These are phyloP conservation scores for Cyamopsis tetragonoloba DNA, from an alignment of 306 rosid species.

Conservation along the genomic window DNA sequence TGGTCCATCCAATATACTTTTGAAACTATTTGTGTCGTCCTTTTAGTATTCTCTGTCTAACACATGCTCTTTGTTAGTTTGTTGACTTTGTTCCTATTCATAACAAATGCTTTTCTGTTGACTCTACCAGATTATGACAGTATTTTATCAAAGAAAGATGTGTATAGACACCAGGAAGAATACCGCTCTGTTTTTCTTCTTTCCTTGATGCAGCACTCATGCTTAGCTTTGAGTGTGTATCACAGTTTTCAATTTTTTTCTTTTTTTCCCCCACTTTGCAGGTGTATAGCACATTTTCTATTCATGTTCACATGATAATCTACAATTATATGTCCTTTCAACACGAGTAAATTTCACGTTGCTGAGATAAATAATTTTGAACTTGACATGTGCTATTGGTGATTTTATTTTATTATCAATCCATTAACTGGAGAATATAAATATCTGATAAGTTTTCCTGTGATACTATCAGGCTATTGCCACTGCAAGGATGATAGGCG, in stretches of 20 bases:
- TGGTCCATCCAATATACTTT: neutral
- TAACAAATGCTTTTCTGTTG: neutral
- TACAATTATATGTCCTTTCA: neutral
- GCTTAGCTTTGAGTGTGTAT: neutral
- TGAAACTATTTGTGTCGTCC: constrained; percentile 3
- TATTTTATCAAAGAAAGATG: neutral
- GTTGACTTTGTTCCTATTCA: neutral
- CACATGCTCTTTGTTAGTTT: neutral
- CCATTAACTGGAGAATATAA: neutral
- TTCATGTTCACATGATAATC: neutral
- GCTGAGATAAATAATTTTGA: neutral
- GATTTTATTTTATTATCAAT: neutral
- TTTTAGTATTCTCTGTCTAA: neutral
- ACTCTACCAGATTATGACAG: neutral
- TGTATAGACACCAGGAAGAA: neutral
- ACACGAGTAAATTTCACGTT: neutral
- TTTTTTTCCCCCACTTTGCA: neutral
- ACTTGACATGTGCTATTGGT: neutral
- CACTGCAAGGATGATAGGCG: constrained; percentile 90
- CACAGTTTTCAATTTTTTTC: too few species aligned
- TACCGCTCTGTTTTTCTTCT: neutral
- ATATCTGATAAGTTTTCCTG: constrained; percentile 14
- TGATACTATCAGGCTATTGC: constrained; percentile 65
- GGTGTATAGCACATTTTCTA: neutral
- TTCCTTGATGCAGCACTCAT: constrained; percentile 1